Percentiles rank a stretch among this genome's conserved stretches.
phyloP scores from a whole-genome alignment of 2,329 filamentous ascomycete genomes.

The Penicillium sp. region DNA sequence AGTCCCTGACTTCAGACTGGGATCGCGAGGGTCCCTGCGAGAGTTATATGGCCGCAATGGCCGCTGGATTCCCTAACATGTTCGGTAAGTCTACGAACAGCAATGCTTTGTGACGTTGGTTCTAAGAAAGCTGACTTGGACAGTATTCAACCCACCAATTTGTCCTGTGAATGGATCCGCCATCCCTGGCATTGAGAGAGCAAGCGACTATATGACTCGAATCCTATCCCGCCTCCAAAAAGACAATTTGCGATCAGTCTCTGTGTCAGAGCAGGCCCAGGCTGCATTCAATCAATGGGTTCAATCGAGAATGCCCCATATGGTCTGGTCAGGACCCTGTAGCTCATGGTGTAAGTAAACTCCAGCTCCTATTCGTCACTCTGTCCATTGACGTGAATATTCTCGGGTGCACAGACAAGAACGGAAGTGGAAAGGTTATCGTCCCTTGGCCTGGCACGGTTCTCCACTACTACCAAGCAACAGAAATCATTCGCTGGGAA shows the following conservation, averaged over 20 bases:
- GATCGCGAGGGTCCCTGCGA: conserved; percentile 7
- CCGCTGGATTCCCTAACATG: conserved; percentile 7
- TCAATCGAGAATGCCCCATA: conserved; percentile 10
- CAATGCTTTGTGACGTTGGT: background rate
- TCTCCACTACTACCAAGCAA: conserved; percentile 14
- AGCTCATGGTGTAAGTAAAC: conserved; percentile 8
- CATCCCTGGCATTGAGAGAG: conserved; percentile 1
- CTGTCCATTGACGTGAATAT: background rate
- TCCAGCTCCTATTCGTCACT: background rate
- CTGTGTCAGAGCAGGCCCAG: conserved; percentile 3
- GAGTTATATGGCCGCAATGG: conserved; percentile 13
- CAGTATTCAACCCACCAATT: conserved; percentile 11
- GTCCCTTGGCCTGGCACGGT: conserved; percentile 15
- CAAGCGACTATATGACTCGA: conserved; percentile 8
- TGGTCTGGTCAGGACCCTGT: conserved; percentile 12
- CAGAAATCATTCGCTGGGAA: conserved; percentile 13
- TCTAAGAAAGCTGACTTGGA: background rate
- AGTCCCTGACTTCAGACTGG: conserved; percentile 1
- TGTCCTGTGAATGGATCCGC: conserved; percentile 11
- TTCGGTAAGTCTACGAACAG: background rate
- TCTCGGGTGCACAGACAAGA: conserved; percentile 1
- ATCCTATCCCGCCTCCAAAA: conserved; percentile 4
- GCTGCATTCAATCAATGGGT: conserved; percentile 9
- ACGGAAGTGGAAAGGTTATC: conserved; percentile 8
- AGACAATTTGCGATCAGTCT: conserved; percentile 3